A percentile compares a stretch with the other conserved stretches of the same genome.
Conservation (phyloP, 805 yeast genomes). For the Kluyveromyces nonfermentans region DNA sequence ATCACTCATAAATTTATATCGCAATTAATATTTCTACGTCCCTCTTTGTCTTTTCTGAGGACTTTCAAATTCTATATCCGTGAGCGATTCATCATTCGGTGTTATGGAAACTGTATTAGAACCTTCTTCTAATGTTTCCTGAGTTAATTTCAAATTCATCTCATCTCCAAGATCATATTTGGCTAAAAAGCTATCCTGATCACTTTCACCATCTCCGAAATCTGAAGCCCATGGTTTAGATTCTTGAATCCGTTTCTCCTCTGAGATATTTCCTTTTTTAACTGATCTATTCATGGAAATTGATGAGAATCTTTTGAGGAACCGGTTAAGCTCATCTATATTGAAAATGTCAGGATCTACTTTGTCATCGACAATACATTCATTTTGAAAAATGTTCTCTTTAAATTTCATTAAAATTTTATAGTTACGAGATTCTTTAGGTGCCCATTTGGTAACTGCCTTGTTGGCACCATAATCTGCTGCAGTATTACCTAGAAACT, state of each 20-base stretch:
- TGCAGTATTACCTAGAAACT: constrained; percentile 23
- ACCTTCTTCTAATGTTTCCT: not conserved
- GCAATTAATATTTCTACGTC: not conserved
- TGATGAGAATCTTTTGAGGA: not conserved
- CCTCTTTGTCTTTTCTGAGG: not conserved
- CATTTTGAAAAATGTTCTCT: constrained; percentile 3
- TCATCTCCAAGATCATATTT: not conserved
- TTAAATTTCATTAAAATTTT: constrained; percentile 14
- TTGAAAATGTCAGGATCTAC: not conserved
- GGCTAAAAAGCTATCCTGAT: constrained; percentile 1
- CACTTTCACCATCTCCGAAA: not conserved
- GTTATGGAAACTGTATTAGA: not conserved
- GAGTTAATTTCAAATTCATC: not conserved
- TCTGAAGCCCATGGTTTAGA: not conserved
- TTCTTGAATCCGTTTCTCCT: not conserved
- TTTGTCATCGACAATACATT: not conserved
- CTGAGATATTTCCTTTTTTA: not conserved
- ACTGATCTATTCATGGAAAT: not conserved
- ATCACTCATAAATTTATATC: not conserved
- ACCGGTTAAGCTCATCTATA: not conserved
- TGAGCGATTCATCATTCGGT: not conserved
- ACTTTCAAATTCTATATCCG: constrained; percentile 1
- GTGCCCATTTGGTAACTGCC: constrained; percentile 27
- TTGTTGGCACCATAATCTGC: constrained; percentile 17
- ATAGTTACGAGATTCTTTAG: constrained; percentile 23